Evolutionary conservation across 2,329 filamentous ascomycete genomes (phyloP), one percentile per base, ranked within the genome.

Genomic region (Xylaria sp.): DNA sequence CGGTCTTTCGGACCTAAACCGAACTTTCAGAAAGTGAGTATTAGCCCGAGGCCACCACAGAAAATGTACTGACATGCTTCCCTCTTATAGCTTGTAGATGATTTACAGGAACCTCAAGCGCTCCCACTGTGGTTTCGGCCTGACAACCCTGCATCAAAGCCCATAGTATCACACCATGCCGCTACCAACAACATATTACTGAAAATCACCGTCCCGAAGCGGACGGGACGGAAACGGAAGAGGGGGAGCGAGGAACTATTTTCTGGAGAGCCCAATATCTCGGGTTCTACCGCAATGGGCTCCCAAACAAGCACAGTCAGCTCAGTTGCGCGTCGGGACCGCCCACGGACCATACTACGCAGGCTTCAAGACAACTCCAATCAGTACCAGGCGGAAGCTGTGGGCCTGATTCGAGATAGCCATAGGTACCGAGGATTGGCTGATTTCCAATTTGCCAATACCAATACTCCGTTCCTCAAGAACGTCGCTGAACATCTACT

Each of bases 341-440:
- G 85, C 25, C 88, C 89, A 10, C 81, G 78, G 20, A 75, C 86
- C 9, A 79, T 94, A 36, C 83, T 90, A 43, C 86, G 86, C 68
- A 91, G 87, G 71, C 80, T 97, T 68, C 86, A 85, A 72, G 94
- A 97, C 77, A 96, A 94, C 77, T 82, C 84, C 0, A 86, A 84
- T 9, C 86, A 80, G 9, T 95, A 94, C 78, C 81, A 85, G 4
- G 86, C 93, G 36, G 89, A 94, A 73, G 86, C 90, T 0, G 86
- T 94, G 2, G 94, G 94, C 8, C 81, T 89, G 23, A 88, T 98
- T 69, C 88, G 90, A 64, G 89, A 93, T 73, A 96, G 92, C 0
- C 94, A 98, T 83, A 89, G 95, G 46, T 99, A 97, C 80, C 89
- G 95, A 78, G 90, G 87, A 39, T 85, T 97, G 72, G 91, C 94